Evolutionary conservation across 345 rosid species (phyloP), one percentile per base, ranked within the genome.

Genomic region (Eucalyptus sideroxylon): DNA sequence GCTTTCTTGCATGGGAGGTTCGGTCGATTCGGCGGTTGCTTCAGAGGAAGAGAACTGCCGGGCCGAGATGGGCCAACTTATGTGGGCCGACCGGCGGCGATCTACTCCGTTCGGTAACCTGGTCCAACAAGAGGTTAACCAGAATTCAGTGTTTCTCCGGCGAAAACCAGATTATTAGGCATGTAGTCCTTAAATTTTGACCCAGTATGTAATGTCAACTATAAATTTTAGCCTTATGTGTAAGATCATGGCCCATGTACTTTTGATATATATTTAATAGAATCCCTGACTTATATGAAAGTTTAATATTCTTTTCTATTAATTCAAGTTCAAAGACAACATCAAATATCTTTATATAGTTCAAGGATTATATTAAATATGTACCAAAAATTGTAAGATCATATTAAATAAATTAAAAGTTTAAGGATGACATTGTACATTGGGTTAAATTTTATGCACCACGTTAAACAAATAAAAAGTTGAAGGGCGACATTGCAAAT

Each of bases 221-320:
- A 51, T 51, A 51, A 16, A 51, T 51, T 55, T 55, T 7, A 55
- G 2, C 26, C 26, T 0, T 3, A 8, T 4, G 55, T 50, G 8
- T 50, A 1, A 50, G 55, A 50, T 50, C 0, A 50, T 16, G 1
- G 55, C 8, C 55, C 1, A 3, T 51, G 2, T 51, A 1, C 4
- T 51, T 51, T 16, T 51, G 21, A 51, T 51, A 30, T 0, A 30
- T 62, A 8, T 62, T 62, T 4, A 30, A 30, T 30, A 0, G 0
- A 65, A 2, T 30, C 9, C 1, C 0, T 13, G 1, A 62, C 6
- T 0, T 30, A 62, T 62, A 30, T 30, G 3, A 30, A 60, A 62
- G 1, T 62, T 0, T 62, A 65, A 30, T 65, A 0, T 30, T 56
- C 13, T 56, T 0, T 56, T 56, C 0, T 0, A 56, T 56, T 56